Evolutionary conservation across 768 basidiomycete genomes (phyloP), one percentile per base, ranked within the genome.

Genomic region (Leccinum uliginosum): DNA sequence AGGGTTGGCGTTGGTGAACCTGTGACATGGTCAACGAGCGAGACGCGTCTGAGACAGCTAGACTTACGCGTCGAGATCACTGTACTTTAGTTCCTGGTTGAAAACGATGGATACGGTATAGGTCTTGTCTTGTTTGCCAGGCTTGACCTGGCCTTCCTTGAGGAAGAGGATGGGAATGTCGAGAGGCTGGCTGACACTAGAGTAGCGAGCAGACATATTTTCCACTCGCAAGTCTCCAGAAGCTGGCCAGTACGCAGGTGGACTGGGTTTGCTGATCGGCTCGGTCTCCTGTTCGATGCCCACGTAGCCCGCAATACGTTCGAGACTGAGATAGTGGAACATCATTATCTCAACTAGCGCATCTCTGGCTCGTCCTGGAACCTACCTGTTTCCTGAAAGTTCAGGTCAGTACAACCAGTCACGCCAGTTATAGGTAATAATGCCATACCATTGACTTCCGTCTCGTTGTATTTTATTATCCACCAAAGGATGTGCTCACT

Each of bases 221-320:
- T 84, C 79, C 3, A 81, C 79, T 6, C 73, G 67, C 34, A 87
- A 73, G 27, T 77, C 72, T 11, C 86, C 86, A 19, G 79, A 81
- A 10, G 80, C 73, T 0, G 86, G 85, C 86, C 86, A 88, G 57
- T 83, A 77, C 2, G 85, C 85, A 3, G 86, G 85, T 3, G 85
- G 85, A 43, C 80, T 40, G 19, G 47, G 6, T 48, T 50, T 51
- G 78, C 11, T 64, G 55, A 17, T 68, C 55, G 76, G 76, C 64
- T 87, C 84, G 50, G 83, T 81, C 35, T 85, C 84, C 53, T 55
- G 57, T 19, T 55, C 57, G 29, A 85, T 83, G 32, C 74, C 65
- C n/a, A 85, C 65, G 64, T 83, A 87, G 44, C 74, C 74, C 46
- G 74, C 67, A 55, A 79, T 73, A 11, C 77, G 65, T 62, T 75